Percentiles rank a stretch among this genome's conserved stretches.
These are phyloP conservation scores for Delonix regia DNA, from an alignment of 306 rosid genomes.

Conservation along the genomic window DNA sequence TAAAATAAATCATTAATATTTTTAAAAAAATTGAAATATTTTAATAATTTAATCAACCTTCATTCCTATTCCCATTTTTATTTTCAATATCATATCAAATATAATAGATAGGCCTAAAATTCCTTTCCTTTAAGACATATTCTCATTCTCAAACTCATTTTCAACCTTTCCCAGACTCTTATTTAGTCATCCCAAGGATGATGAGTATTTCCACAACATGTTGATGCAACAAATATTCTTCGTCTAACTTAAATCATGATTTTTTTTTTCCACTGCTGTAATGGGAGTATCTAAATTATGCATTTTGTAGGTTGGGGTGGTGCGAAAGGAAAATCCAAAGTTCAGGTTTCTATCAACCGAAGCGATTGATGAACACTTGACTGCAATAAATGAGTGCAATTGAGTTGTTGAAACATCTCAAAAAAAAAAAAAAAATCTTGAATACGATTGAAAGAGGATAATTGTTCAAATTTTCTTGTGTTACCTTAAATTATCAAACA, in stretches of 20 bases:
- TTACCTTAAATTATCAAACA: not conserved
- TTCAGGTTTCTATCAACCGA: slow-evolving; percentile 66
- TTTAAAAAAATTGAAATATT: too few species aligned
- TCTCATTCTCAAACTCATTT: too few species aligned
- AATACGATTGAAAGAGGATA: not conserved
- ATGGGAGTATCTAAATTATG: not conserved
- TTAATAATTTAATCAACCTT: too few species aligned
- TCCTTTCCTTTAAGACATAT: too few species aligned
- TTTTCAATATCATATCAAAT: too few species aligned
- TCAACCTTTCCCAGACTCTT: too few species aligned
- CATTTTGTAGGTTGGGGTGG: slow-evolving; percentile 67
- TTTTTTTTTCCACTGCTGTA: not conserved
- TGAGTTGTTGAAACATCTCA: slow-evolving; percentile 33
- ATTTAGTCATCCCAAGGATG: not conserved
- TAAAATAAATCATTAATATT: too few species aligned
- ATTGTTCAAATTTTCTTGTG: not conserved
- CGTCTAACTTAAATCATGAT: not conserved
- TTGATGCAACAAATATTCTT: not conserved
- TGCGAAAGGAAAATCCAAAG: slow-evolving; percentile 50
- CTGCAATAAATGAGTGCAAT: slow-evolving; percentile 76
- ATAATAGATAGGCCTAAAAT: too few species aligned
- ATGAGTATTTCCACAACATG: not conserved
- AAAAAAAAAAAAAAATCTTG: slow-evolving; percentile 1
- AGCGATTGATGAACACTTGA: slow-evolving; percentile 79
- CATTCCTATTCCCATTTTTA: too few species aligned